Conservation (phyloP, 1,284 basidiomycete species). For the Irpex rosettiformis region DNA sequence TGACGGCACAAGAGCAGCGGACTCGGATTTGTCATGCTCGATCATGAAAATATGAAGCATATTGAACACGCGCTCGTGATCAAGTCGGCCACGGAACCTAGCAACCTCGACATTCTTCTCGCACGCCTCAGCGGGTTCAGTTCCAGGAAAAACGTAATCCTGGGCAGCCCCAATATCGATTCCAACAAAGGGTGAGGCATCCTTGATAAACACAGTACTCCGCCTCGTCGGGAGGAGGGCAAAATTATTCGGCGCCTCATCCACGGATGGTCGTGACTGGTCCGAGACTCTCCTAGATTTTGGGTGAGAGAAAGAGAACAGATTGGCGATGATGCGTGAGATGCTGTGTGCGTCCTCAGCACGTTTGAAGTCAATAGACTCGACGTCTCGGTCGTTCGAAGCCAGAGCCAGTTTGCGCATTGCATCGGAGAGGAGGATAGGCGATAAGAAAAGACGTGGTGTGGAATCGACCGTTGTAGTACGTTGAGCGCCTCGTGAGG, state of each 20-base stretch:
- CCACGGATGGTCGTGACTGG: constrained; percentile 30
- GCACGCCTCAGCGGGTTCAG: constrained; percentile 47
- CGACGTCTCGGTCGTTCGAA: constrained; percentile 46
- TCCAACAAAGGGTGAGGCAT: constrained; percentile 52
- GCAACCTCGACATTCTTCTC: constrained; percentile 60
- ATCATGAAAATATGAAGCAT: constrained; percentile 54
- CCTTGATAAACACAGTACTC: constrained; percentile 66
- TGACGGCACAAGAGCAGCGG: not conserved
- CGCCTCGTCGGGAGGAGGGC: constrained; percentile 43
- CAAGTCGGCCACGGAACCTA: constrained; percentile 53
- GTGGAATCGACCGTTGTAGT: constrained; percentile 28
- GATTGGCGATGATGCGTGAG: constrained; percentile 68
- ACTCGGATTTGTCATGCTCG: constrained; percentile 7
- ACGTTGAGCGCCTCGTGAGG: constrained; percentile 35
- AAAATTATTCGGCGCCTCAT: constrained; percentile 31
- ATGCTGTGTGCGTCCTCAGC: constrained; percentile 50
- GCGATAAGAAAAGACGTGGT: constrained; percentile 54
- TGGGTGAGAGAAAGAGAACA: constrained; percentile 58
- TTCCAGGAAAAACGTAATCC: constrained; percentile 55
- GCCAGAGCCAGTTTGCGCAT: constrained; percentile 57
- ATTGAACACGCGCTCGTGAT: constrained; percentile 74
- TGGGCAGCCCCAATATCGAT: constrained; percentile 60
- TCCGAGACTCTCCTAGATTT: constrained; percentile 35
- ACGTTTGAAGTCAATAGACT: constrained; percentile 37
- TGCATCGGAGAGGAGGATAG: constrained; percentile 64